Evolutionary conservation across 768 basidiomycete species (phyloP).

Genomic region (Xerocomellus intermedius): DNA sequence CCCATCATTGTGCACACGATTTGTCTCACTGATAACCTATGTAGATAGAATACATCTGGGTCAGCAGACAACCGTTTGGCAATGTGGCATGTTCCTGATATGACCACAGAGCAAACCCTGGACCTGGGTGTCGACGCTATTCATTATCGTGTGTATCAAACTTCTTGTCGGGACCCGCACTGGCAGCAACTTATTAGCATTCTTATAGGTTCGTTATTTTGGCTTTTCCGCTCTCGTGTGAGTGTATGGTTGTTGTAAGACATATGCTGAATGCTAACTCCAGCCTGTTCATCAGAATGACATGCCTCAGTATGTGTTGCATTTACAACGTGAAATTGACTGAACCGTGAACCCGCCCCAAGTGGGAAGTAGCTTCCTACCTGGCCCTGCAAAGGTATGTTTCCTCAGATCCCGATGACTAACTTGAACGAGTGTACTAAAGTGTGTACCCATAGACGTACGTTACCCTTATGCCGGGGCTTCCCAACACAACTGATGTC

Average conservation of each 20-base stretch:
- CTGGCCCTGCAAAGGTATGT: too few species aligned
- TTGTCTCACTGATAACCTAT: neutral
- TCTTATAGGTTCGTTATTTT: conserved; percentile 11
- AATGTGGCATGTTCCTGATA: neutral
- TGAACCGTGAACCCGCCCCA: neutral
- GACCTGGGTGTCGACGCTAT: conserved; percentile 3
- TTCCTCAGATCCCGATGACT: too few species aligned
- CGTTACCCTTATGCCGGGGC: too few species aligned
- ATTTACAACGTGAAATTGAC: neutral
- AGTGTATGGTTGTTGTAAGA: neutral
- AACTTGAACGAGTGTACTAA: too few species aligned
- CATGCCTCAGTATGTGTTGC: neutral
- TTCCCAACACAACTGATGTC: neutral
- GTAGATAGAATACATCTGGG: conserved; percentile 2
- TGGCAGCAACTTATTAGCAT: neutral
- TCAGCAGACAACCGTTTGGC: neutral
- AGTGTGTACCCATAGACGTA: too few species aligned
- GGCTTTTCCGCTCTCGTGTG: conserved; percentile 1
- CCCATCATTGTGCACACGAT: neutral
- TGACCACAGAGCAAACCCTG: neutral
- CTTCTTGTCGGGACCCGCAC: neutral
- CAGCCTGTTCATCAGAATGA: neutral
- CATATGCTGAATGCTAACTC: neutral
- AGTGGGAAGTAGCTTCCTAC: neutral
- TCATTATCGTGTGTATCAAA: conserved; percentile 4